Percentiles rank a stretch among this genome's conserved stretches.
These are phyloP conservation scores for Lactarius quietus DNA, from an alignment of 768 basidiomycete genomes.

Conservation along the genomic window DNA sequence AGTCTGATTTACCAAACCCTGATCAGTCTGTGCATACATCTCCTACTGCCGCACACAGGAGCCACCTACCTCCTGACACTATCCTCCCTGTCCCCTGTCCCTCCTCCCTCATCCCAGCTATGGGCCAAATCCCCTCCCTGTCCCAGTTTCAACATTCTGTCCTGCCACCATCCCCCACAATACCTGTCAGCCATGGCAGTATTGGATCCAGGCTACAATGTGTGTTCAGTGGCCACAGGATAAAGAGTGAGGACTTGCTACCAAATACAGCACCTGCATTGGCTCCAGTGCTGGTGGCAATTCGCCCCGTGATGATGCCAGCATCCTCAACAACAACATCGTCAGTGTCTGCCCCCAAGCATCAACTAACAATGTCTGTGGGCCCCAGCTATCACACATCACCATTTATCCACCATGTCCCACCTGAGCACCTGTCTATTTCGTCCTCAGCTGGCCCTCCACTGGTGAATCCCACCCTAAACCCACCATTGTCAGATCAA, in stretches of 20 bases:
- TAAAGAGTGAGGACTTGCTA: conserved; percentile 50
- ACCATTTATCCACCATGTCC: conserved; percentile 4
- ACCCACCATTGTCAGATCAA: conserved; percentile 32
- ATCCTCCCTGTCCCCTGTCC: conserved; percentile 33
- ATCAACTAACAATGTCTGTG: conserved; percentile 14
- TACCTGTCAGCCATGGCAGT: conserved; percentile 26
- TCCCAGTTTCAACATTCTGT: conserved; percentile 27
- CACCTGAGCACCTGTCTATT: not conserved
- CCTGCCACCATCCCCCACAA: conserved; percentile 28
- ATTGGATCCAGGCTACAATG: conserved; percentile 54
- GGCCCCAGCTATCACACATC: conserved; percentile 13
- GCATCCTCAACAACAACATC: conserved; percentile 30
- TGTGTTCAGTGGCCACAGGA: conserved; percentile 53
- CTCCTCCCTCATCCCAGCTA: conserved; percentile 33
- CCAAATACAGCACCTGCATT: conserved; percentile 17
- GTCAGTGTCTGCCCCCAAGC: conserved; percentile 23
- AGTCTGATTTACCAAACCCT: conserved; percentile 41
- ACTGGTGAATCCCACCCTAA: not conserved
- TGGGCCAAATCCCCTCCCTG: conserved; percentile 40
- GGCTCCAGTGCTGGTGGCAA: conserved; percentile 2
- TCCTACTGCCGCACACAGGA: conserved; percentile 27
- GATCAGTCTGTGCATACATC: conserved; percentile 42
- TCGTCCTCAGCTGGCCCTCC: not conserved
- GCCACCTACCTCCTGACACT: conserved; percentile 29
- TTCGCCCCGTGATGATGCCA: conserved; percentile 24